A percentile compares a stretch with the other conserved stretches of the same genome.
These are phyloP conservation scores for Acacia melanoxylon DNA, from an alignment of 306 rosid species.

Conservation along the genomic window DNA sequence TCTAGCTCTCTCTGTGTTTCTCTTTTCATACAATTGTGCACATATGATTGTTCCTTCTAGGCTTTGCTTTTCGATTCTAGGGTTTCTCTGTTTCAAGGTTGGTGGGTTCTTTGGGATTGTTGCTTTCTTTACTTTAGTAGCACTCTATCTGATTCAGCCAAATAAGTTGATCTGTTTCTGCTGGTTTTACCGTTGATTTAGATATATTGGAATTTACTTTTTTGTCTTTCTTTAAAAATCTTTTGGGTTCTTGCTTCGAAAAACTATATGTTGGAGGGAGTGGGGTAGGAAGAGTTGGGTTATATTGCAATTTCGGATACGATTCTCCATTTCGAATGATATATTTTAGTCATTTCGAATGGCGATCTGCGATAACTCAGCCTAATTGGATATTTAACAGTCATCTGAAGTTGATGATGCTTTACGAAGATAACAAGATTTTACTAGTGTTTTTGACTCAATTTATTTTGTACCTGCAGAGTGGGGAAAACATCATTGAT, in stretches of 20 bases:
- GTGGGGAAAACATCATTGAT: slow-evolving; percentile 99
- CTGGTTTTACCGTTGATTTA: not conserved
- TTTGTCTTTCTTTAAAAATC: not conserved
- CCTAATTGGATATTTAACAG: not conserved
- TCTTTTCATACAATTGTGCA: not conserved
- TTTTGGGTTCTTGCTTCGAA: not conserved
- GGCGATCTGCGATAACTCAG: not conserved
- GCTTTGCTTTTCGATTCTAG: slow-evolving; percentile 24
- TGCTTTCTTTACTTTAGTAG: not conserved
- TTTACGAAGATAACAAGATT: not conserved
- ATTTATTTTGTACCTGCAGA: slow-evolving; percentile 54
- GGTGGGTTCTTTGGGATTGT: slow-evolving; percentile 4
- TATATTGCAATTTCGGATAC: not conserved
- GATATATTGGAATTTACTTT: not conserved
- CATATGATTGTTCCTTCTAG: not conserved
- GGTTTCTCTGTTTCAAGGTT: not conserved
- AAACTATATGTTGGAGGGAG: not conserved
- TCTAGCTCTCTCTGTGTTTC: not conserved
- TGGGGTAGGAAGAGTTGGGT: not conserved
- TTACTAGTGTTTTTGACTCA: not conserved
- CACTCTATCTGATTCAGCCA: not conserved
- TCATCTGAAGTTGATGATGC: slow-evolving; percentile 14
- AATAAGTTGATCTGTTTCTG: not conserved
- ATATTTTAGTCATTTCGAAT: not conserved
- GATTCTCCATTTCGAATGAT: not conserved